Conservation (phyloP, 495 filamentous ascomycete species). For the Penicillium waksmanii region DNA sequence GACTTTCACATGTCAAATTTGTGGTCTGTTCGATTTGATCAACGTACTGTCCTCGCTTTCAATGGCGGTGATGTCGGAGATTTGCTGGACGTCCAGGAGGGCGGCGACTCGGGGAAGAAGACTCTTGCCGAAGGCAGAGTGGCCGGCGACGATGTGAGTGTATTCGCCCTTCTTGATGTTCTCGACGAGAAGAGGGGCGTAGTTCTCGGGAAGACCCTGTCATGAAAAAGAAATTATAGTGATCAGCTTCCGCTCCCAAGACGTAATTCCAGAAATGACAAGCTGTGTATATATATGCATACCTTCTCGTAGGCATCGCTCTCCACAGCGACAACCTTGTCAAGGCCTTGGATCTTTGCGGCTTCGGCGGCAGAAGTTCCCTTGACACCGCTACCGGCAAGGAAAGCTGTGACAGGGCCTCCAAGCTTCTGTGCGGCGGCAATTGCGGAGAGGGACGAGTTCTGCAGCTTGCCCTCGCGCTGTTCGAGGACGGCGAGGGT, state of each 20-base stretch:
- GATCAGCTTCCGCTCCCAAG: neutral
- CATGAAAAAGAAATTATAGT: slow-evolving; percentile 11
- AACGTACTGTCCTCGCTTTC: slow-evolving; percentile 81
- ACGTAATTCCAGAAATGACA: neutral
- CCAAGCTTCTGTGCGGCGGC: slow-evolving; percentile 87
- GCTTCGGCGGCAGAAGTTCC: slow-evolving; percentile 77
- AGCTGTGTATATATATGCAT: slow-evolving; percentile 30
- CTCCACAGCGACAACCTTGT: slow-evolving; percentile 87
- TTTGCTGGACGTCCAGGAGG: slow-evolving; percentile 86
- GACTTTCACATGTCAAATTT: slow-evolving; percentile 26
- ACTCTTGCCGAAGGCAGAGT: slow-evolving; percentile 97
- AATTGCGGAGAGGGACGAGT: slow-evolving; percentile 81
- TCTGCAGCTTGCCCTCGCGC: slow-evolving; percentile 82
- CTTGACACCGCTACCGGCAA: slow-evolving; percentile 83
- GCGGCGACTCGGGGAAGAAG: slow-evolving; percentile 95
- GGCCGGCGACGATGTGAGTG: slow-evolving; percentile 86
- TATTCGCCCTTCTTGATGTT: slow-evolving; percentile 94
- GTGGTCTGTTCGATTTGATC: slow-evolving; percentile 1
- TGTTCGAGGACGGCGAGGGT: slow-evolving; percentile 93
- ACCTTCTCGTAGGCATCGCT: slow-evolving; percentile 94
- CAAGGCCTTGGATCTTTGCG: slow-evolving; percentile 84
- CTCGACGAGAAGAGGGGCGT: slow-evolving; percentile 86
- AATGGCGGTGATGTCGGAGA: slow-evolving; percentile 87
- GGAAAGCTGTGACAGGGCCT: slow-evolving; percentile 80
- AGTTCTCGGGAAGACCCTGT: slow-evolving; percentile 92